Percentiles rank a stretch among this genome's conserved stretches.
These are phyloP conservation scores for Chalaropsis thielavioides DNA, from an alignment of 2,329 filamentous ascomycete genomes.

Conservation along the genomic window DNA sequence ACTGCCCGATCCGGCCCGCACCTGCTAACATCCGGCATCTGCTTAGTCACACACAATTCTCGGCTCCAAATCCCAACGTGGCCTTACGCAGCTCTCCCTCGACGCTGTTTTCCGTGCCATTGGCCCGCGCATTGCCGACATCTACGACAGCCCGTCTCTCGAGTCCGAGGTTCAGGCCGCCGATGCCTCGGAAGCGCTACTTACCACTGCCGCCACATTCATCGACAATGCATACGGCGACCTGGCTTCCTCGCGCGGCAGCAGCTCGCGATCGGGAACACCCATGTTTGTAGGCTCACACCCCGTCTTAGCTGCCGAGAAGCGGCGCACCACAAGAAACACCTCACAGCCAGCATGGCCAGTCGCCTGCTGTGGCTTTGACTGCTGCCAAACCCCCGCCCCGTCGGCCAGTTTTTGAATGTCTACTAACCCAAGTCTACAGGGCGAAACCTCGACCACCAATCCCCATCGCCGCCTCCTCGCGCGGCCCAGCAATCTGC, in stretches of 20 bases:
- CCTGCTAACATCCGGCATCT: neutral
- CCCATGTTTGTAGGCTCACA: conserved; percentile 26
- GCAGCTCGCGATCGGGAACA: conserved; percentile 51
- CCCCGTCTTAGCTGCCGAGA: neutral
- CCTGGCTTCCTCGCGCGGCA: conserved; percentile 35
- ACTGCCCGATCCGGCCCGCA: neutral
- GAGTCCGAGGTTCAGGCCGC: conserved; percentile 61
- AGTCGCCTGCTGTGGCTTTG: neutral
- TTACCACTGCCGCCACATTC: conserved; percentile 61
- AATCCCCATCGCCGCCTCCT: conserved; percentile 47
- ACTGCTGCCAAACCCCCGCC: conserved; percentile 22
- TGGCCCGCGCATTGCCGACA: conserved; percentile 53
- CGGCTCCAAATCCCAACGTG: conserved; percentile 71
- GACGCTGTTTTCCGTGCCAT: conserved; percentile 81
- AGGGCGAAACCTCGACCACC: conserved; percentile 37
- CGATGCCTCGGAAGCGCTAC: conserved; percentile 66
- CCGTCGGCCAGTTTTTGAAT: conserved; percentile 29
- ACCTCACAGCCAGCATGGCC: neutral
- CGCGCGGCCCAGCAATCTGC: conserved; percentile 54
- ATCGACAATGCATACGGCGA: conserved; percentile 59
- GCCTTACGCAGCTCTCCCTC: conserved; percentile 79
- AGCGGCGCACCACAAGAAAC: neutral
- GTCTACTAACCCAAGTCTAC: conserved; percentile 33
- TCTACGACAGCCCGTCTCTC: conserved; percentile 41
- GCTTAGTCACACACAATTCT: conserved; percentile 88